Conservation (phyloP, 176 grass and related monocot genomes). For the Triticum timopheevii region DNA sequence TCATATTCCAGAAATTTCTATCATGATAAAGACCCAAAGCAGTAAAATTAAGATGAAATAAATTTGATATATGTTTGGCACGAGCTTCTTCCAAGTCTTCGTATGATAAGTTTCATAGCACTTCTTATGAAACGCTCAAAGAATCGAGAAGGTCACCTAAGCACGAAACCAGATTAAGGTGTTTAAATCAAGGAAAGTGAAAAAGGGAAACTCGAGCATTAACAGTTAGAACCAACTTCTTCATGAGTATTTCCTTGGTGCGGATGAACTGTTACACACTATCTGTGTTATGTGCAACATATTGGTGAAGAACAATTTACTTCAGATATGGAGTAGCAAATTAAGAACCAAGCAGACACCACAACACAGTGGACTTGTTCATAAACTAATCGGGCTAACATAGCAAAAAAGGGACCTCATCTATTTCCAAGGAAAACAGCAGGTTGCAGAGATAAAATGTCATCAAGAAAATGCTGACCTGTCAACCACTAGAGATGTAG, state of each 20-base stretch:
- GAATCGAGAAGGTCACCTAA: not conserved
- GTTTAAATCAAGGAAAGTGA: slow-evolving; percentile 4
- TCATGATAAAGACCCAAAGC: slow-evolving; percentile 5
- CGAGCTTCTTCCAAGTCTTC: not conserved
- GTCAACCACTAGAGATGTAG: slow-evolving; percentile 97
- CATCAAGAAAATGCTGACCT: slow-evolving; percentile 53
- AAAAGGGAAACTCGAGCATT: not conserved
- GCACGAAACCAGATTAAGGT: not conserved
- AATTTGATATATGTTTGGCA: not conserved
- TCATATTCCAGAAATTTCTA: slow-evolving; percentile 26
- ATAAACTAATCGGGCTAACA: slow-evolving; percentile 20
- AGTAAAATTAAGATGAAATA: slow-evolving; percentile 10
- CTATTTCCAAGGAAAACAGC: not conserved
- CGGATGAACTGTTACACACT: not conserved
- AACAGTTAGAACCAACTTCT: not conserved
- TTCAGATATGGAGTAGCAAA: not conserved
- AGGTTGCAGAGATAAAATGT: not conserved
- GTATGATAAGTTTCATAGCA: not conserved
- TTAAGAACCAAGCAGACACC: not conserved
- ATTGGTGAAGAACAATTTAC: slow-evolving; percentile 16
- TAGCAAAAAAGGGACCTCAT: not conserved
- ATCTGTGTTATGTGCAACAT: not conserved
- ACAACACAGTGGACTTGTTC: not conserved
- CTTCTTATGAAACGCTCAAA: not conserved
- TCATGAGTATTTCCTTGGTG: slow-evolving; percentile 8